Evolutionary conservation across 768 basidiomycete species (phyloP), one percentile per base, ranked within the genome.

Genomic region (Boletus reticuloceps): DNA sequence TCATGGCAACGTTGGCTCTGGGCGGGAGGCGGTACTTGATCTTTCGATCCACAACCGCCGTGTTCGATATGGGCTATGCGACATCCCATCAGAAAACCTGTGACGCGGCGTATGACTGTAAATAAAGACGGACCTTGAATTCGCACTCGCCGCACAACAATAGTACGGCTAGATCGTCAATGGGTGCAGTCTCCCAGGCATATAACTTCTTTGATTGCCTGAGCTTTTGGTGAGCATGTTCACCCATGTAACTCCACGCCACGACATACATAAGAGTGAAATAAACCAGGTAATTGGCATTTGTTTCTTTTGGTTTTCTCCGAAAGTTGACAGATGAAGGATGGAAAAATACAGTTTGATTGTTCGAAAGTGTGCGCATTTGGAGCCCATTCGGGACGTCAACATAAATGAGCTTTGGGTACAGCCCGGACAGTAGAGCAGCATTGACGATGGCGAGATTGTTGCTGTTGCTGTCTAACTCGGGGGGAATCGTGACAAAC

Each of bases 171-270:
- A 90, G 70, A 61, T 96, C 91, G 58, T 97, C 91, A 9, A 91
- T 82, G 6, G 94, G 91, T 7, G 91, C 86, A 1, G 89, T 93
- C 71, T 98, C 96, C 94, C 94, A 97, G 17, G 82, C 90, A 71
- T 92, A 96, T 27, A 95, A 72, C 68, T 85, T 93, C 73, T 93
- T 97, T 8, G 94, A 95, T 66, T 94, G 93, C 92, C 94, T 94
- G 50, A 44, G 56, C 32, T 48, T 42, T 25, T 25, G 12, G 44
- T 61, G 40, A 60, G 56, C 20, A 64, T 14, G 5, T 22, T 45
- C 22, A 31, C 22, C 6, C 19, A 53, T 38, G 25, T 6, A 22
- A 20, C 17, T 7, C 13, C 22, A 31, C 40, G 27, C 48, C 47
- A 19, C 36, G 19, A 69, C 80, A 58, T 60, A 91, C 91, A 94